phyloP scores from a whole-genome alignment of 169 alveolate species.

The Cryptosporidium canis region DNA sequence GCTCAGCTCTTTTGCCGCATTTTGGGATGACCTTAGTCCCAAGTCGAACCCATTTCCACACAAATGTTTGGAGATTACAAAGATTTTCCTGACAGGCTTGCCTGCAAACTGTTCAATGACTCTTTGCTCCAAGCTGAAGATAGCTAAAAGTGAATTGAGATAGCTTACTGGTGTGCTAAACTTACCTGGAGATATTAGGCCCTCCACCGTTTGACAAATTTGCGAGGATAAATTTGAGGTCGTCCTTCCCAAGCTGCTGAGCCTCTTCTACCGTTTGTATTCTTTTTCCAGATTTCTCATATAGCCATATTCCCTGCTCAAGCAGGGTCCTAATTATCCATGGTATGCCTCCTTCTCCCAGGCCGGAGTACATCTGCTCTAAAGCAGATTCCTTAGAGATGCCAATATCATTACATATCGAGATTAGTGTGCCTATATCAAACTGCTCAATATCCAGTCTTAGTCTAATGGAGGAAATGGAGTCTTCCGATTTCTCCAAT shows the following conservation, averaged over 20 bases:
- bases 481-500: slow-evolving; percentile 6
- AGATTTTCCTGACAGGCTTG: neutral
- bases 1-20: neutral
- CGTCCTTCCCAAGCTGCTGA: neutral
- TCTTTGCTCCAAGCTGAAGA: slow-evolving; percentile 25
- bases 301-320: slow-evolving; percentile 27
- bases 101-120: slow-evolving; percentile 1
- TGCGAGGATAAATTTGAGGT: slow-evolving; percentile 21
- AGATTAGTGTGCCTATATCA: slow-evolving; percentile 20
- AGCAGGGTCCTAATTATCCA: slow-evolving; percentile 29
- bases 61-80: slow-evolving; percentile 50
- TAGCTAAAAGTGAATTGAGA: neutral
- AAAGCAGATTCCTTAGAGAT: neutral
- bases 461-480: slow-evolving; percentile 18
- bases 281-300: neutral
- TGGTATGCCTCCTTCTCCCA: slow-evolving; percentile 22
- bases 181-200: slow-evolving; percentile 59
- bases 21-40: slow-evolving; percentile 10
- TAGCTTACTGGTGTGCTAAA: neutral
- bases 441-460: slow-evolving; percentile 62
- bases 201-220: slow-evolving; percentile 57
- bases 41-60: slow-evolving; percentile 69
- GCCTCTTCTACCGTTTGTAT: neutral
- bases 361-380: slow-evolving; percentile 13
- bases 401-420: neutral